phyloP scores from a whole-genome alignment of 139 green algal species.

The Chlamydomonas sp. region DNA sequence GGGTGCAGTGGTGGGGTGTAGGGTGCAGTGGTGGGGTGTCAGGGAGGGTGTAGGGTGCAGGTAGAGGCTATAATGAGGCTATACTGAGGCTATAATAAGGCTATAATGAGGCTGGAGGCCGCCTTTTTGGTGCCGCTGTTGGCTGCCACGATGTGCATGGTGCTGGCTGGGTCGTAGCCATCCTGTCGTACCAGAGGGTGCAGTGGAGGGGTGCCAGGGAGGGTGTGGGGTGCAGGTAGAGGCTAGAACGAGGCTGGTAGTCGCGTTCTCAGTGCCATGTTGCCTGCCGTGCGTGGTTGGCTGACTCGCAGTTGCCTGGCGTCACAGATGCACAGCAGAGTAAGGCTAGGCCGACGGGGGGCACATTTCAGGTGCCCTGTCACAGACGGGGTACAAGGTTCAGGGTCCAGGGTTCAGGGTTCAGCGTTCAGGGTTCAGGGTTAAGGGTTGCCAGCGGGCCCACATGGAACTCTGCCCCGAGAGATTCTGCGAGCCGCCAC shows the following conservation, averaged over 20 bases:
- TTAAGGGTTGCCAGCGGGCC: too few relatives aligned
- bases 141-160: conserved; percentile 27
- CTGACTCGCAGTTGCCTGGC: background rate
- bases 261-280: too few relatives aligned
- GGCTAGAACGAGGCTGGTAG: background rate
- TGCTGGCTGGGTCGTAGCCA: background rate
- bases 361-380: too few relatives aligned
- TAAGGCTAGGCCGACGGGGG: too few relatives aligned
- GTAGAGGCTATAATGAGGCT: background rate
- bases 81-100: too few relatives aligned
- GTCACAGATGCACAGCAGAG: background rate
- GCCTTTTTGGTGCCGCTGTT: conserved; percentile 26
- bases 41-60: background rate
- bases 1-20: too few relatives aligned
- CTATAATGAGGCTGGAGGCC: too few relatives aligned
- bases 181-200: background rate
- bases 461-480: conserved; percentile 58
- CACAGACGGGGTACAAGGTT: too few relatives aligned
- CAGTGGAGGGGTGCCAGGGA: background rate
- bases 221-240: background rate
- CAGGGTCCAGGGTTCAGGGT: too few relatives aligned
- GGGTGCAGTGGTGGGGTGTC: background rate
- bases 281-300: conserved; percentile 22
- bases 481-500: conserved; percentile 64
- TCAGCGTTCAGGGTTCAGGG: too few relatives aligned